Evolutionary conservation across 305 asterid species (phyloP), one percentile per base, ranked within the genome.

Genomic region (Rubia tinctorum): DNA sequence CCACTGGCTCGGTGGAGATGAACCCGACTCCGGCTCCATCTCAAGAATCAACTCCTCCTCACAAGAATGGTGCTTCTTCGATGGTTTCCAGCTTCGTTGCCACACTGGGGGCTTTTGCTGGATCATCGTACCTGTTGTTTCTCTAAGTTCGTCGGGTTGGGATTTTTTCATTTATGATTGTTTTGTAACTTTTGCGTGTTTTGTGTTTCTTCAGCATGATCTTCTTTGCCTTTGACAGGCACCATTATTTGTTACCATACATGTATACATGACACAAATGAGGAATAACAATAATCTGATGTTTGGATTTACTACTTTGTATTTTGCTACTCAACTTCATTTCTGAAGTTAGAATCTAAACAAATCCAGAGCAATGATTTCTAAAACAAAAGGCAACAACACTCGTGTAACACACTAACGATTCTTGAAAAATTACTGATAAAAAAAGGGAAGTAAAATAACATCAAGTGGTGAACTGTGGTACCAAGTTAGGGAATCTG

Each of bases 21-120:
- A 30, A 82, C 39, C 85, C 87, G 27, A 72, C 92, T 45, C 85
- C 90, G 55, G 87, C 97, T 7, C 93, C 86, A 40, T 75, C 93
- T 2, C 75, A 83, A n/a, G 83, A 86, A 71, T 71, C 85, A 3
- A 84, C 77, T 27, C 84, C 85, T 30, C 80, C 78, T 6, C 61
- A 71, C 67, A 84, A 80, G 74, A 88, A 74, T 23, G 88, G 77
- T 11, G 91, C 79, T 42, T 68, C 86, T 66, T 79, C 88, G 0
- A 61, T 73, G 42, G 73, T 49, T 51, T 7, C 30, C 43, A 43
- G 86, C 69, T 76, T 79, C 74, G 8, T 86, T 63, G 90, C 85
- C 64, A 73, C 78, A 56, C 9, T 83, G 66, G 89, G 80, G 53
- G 83, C 82, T 79, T 76, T 88, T 11, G 30, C 80, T 72, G 88